Base-by-base conservation (phyloP, 768 basidiomycete species). In the Lactarius hatsudake region DNA sequence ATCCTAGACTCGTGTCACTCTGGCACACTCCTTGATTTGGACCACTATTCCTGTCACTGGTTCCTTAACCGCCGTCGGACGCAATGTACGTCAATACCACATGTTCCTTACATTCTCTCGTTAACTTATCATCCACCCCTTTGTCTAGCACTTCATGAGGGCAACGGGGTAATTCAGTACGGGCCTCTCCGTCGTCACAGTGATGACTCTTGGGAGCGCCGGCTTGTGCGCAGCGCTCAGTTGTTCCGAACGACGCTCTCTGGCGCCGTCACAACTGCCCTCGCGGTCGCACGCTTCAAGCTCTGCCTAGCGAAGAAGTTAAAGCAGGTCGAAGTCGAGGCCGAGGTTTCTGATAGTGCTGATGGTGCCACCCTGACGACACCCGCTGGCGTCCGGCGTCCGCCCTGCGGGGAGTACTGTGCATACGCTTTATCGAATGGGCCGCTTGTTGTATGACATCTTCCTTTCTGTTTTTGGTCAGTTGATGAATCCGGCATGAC, bases 1-100 rank as follows among this genome's bases (percentile, higher is more conserved):
- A 68, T 72, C 54, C 54, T 73, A 2, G 72, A 73, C 28, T 54
- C 71, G 0, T 73, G 72, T 36, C 63, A 72, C 59, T 72, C 69
- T 0, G 71, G 68, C 4, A 69, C 69, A 13, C 38, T 73, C 18
- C 66, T 73, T 2, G 68, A 69, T 45, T 59, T 73, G 42, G 67
- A 69, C 20, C 71, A 73, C 55, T 72, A 72, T 18, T 28, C 55
- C 2, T 71, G 71, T 15, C 68, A 70, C 6, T 60, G 48, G 55
- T 60, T 59, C 57, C 18, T 59, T 15, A 61, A 28, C 26, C 26
- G 26, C 3, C 51, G 42, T 9, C 65, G 65, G 5, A 32, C 20
- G 20, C 42, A 63, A 45, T 55, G 61, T 67, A 40, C 17, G 58
- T 51, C 8, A n/a, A 59, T 40, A 9, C 13, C 30, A 28, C 26